Base-by-base conservation (phyloP, 208 protist genomes). In the Lotmaria passim region DNA sequence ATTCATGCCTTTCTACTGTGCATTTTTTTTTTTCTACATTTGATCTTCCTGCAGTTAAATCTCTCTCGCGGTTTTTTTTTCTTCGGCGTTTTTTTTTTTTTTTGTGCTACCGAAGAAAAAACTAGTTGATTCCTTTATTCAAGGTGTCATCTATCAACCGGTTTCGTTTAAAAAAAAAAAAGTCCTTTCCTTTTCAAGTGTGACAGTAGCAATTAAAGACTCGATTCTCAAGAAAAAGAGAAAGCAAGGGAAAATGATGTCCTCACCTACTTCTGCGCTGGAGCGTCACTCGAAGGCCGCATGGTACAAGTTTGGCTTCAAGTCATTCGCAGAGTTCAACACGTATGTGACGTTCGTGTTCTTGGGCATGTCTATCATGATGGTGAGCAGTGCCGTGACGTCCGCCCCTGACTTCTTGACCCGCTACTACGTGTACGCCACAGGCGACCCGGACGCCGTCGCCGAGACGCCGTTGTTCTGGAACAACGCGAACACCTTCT, bases 351-450 rank as follows among this genome's bases (percentile, higher is more conserved):
- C 91, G 47, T 90, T 96, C 33, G 70, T 95, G 26, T 67, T 95
- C 34, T 76, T 94, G 14, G 94, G 94, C 62, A 82, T 92, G 63
- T 94, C 89, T 31, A 86, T 90, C 55, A 81, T 98, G 77, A 91
- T 98, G 80, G 87, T 93, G 24, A 75, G 87, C 51, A 95, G 90
- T 50, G 78, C 87, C 28, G 86, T 97, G 44, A 94, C 92, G 19
- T 87, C 86, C n/a, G 89, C 90, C 2, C 88, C 82, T 5, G 52
- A 71, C 19, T 97, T 95, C 70, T 81, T 96, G 50, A 76, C 62
- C 33, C 65, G 86, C 11, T 95, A 90, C 79, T 91, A 87, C 83
- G 82, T 81, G 65, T 95, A 83, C 55, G 83, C 87, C 23, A 84
- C 86, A 3, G 76, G 77, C 43, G 31, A 82, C 46, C 69, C 77